Evolutionary conservation across 495 filamentous ascomycete species (phyloP).

Genomic region (Tuber calosporum): DNA sequence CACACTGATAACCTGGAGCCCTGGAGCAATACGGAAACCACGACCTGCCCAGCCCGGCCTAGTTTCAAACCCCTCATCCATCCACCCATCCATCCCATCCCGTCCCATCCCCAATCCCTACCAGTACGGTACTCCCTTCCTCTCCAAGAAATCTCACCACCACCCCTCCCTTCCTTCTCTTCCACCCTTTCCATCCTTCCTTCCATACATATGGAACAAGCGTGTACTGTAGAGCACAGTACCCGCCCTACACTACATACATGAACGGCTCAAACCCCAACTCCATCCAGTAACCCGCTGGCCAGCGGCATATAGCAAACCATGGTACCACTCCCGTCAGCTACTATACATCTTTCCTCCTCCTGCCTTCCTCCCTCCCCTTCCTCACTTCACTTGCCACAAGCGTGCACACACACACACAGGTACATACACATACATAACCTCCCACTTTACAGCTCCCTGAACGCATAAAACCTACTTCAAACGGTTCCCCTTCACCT

Average conservation of each 20-base stretch:
- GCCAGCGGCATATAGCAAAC: constrained; percentile 2
- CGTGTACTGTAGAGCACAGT: not conserved
- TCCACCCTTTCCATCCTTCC: not conserved
- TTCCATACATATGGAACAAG: constrained; percentile 1
- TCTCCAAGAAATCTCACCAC: not conserved
- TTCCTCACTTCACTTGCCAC: not conserved
- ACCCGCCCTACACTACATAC: not conserved
- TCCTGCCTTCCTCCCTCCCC: not conserved
- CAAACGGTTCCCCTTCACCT: not conserved
- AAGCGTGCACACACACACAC: not conserved
- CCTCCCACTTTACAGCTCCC: not conserved
- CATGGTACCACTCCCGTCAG: not conserved
- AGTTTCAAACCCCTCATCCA: not conserved
- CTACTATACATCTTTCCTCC: not conserved
- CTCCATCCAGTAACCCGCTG: constrained; percentile 3
- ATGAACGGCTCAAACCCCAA: not conserved
- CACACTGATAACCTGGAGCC: not conserved
- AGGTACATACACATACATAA: not conserved
- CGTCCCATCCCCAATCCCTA: not conserved
- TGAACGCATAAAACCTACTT: not conserved
- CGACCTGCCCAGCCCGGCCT: not conserved
- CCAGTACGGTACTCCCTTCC: not conserved
- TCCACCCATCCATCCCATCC: not conserved
- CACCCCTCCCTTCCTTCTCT: not conserved
- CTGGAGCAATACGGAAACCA: not conserved